These are phyloP conservation scores for Ocimum tenuiflorum DNA, from an alignment of 257 asterid species.

Conservation along the genomic window DNA sequence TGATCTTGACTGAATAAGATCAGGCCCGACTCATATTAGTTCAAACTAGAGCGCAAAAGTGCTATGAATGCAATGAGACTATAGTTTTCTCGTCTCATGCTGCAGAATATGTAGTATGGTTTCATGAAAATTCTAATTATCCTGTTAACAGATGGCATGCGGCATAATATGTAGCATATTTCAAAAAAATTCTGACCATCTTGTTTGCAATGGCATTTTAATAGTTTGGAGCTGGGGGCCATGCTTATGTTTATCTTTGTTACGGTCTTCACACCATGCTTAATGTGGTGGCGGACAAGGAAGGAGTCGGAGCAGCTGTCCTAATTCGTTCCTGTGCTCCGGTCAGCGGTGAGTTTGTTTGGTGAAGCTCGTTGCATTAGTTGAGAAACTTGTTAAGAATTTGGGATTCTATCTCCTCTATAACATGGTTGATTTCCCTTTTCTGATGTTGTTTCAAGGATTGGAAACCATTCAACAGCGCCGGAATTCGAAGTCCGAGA, in stretches of 20 bases:
- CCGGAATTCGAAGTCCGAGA: slow-evolving; percentile 59
- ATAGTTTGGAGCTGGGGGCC: slow-evolving; percentile 94
- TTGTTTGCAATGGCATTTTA: background rate
- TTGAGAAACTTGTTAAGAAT: no score
- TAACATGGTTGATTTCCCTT: background rate
- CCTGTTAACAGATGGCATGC: background rate
- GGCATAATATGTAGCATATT: background rate
- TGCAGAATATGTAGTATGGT: background rate
- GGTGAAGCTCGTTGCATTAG: background rate
- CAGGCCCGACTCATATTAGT: background rate
- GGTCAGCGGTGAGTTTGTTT: slow-evolving; percentile 44
- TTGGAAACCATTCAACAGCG: slow-evolving; percentile 75
- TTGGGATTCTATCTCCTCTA: background rate
- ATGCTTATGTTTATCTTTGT: slow-evolving; percentile 85
- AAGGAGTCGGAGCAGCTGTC: slow-evolving; percentile 84
- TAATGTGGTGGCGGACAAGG: slow-evolving; percentile 88
- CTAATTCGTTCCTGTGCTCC: slow-evolving; percentile 91
- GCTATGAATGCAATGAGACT: background rate
- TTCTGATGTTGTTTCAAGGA: slow-evolving; percentile 39
- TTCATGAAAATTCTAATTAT: background rate
- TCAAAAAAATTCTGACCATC: background rate
- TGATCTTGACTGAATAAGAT: background rate
- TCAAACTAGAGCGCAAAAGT: background rate
- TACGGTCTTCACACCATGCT: slow-evolving; percentile 89
- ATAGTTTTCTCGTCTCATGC: background rate